Evolutionary conservation across 345 rosid species (phyloP), one percentile per base, ranked within the genome.

Genomic region (Ailanthus altissimus): DNA sequence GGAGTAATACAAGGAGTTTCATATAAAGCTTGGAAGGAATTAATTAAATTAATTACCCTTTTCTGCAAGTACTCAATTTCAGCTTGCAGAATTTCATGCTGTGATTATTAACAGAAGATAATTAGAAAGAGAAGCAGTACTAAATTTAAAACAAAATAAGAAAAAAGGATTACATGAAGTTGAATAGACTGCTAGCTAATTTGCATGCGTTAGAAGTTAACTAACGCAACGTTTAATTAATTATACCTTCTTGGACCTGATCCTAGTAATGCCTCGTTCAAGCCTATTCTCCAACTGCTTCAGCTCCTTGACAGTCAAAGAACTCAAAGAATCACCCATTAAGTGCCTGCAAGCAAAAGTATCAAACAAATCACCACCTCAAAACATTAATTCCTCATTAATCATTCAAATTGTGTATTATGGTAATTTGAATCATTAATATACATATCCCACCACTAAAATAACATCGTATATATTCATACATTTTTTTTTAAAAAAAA

Each of bases 161-260:
- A n/a, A 45, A 14, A 10, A n/a, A 57, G 21, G 18, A 21, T 60
- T 1, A 3, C 38, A 32, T 1, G 1, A 32, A 32, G 38, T 32
- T 3, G 38, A 32, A 32, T 32, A 32, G 38, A 32, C 3, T 32
- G 38, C 38, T 32, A 32, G 38, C 38, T 32, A 32, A 32, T 3
- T 32, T 32, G 38, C 38, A 32, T 32, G 38, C 3, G 38, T 32
- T 32, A 32, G 38, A 32, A 32, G 3, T 32, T 32, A 42, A 49
- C 15, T 49, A 49, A 11, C 15, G 51, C 51, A 49, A 49, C 13
- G 2, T 51, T 15, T 51, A 32, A 32, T 8, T 36, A 8, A 15
- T 49, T 72, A n/a, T 90, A 96, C 99, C 97, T 96, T 96, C 88
- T 96, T 96, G 63, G 99, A 91, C 81, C 98, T 90, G 82, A 96